phyloP scores from a whole-genome alignment of 495 filamentous ascomycete genomes.

The Margaritispora aquatica region DNA sequence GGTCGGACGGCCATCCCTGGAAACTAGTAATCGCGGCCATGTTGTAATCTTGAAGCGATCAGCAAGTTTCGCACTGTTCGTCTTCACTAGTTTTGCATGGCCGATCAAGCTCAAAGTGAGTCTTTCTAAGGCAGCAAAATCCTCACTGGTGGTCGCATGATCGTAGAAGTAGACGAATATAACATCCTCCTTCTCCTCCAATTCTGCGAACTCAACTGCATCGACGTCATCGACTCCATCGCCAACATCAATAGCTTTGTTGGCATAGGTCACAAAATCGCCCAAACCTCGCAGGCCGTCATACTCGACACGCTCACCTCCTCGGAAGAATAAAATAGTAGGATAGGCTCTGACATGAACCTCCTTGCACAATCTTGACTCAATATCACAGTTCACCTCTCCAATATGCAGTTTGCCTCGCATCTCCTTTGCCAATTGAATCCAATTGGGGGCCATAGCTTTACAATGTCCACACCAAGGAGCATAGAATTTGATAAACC shows the following conservation, averaged over 20 bases:
- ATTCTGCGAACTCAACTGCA: slow-evolving; percentile 63
- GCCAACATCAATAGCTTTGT: slow-evolving; percentile 77
- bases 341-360: slow-evolving; percentile 72
- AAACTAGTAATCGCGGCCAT: slow-evolving; percentile 86
- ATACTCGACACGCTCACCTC: slow-evolving; percentile 88
- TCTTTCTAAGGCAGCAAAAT: slow-evolving; percentile 83
- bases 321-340: slow-evolving; percentile 88
- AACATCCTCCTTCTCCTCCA: slow-evolving; percentile 92
- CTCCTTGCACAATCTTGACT: slow-evolving; percentile 84
- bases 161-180: slow-evolving; percentile 98
- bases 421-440: slow-evolving; percentile 84
- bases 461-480: slow-evolving; percentile 97
- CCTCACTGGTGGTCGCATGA: slow-evolving; percentile 84
- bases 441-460: slow-evolving; percentile 84
- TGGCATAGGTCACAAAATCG: slow-evolving; percentile 78
- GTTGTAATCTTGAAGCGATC: slow-evolving; percentile 90
- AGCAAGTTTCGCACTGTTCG: slow-evolving; percentile 62
- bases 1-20: slow-evolving; percentile 78
- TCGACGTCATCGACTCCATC: slow-evolving; percentile 75
- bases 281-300: slow-evolving; percentile 88
- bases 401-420: slow-evolving; percentile 82
- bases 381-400: slow-evolving; percentile 89
- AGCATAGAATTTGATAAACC: slow-evolving; percentile 98
- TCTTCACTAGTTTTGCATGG: slow-evolving; percentile 87
- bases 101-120: slow-evolving; percentile 82